Evolutionary conservation across 176 grass and related monocot genomes (phyloP).

Genomic region (Eragrostis nindensis): DNA sequence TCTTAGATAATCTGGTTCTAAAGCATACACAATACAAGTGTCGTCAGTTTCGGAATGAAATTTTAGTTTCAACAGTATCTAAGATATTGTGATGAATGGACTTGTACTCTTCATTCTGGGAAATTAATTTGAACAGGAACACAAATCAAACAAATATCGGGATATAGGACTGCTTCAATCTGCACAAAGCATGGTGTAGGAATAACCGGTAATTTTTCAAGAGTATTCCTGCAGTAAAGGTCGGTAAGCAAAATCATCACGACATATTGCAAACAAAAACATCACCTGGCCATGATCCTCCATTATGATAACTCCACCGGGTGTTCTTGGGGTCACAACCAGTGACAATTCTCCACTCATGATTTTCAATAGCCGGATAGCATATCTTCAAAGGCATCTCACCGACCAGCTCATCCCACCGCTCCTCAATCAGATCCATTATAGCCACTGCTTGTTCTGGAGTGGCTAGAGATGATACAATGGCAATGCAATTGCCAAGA

Average conservation of each 20-base stretch:
- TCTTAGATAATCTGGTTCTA: not conserved
- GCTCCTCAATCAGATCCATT: constrained; percentile 91
- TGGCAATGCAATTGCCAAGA: constrained; percentile 92
- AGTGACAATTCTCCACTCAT: constrained; percentile 91
- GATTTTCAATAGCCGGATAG: constrained; percentile 88
- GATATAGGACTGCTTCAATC: not conserved
- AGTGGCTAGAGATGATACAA: constrained; percentile 85
- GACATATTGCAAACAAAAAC: not conserved
- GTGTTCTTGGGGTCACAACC: constrained; percentile 96
- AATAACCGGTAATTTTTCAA: not conserved
- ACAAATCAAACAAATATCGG: not conserved
- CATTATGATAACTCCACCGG: constrained; percentile 96
- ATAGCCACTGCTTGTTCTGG: constrained; percentile 89
- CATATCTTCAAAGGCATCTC: constrained; percentile 95
- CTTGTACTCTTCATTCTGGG: not conserved
- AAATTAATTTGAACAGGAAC: constrained; percentile 7
- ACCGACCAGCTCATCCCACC: constrained; percentile 92
- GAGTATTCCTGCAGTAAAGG: not conserved
- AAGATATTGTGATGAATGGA: not conserved
- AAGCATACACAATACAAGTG: not conserved
- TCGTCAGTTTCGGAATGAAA: not conserved
- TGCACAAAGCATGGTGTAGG: not conserved
- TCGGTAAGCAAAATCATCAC: not conserved
- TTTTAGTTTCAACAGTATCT: not conserved
- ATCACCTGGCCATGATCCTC: constrained; percentile 96